Conservation (phyloP, 441 rosid species). For the Gossypium davidsonii region DNA sequence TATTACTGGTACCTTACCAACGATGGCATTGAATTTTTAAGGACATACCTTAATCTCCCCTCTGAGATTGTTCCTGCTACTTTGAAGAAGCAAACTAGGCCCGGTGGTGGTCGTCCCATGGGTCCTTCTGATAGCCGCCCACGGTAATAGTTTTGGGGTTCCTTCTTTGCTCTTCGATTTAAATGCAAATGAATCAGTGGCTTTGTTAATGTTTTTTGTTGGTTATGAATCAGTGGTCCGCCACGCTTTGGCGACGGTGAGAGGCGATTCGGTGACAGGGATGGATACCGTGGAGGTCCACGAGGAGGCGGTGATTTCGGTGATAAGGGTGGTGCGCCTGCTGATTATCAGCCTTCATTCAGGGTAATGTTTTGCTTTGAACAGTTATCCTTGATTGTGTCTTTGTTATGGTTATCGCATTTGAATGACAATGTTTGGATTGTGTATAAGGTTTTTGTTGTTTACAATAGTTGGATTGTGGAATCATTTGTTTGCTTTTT, state of each 20-base stretch:
- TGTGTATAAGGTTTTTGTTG: not conserved
- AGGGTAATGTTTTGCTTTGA: slow-evolving; percentile 41
- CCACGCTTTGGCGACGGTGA: slow-evolving; percentile 74
- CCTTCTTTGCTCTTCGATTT: not conserved
- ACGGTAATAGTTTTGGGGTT: slow-evolving; percentile 39
- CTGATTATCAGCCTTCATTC: slow-evolving; percentile 79
- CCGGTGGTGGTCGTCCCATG: slow-evolving; percentile 63
- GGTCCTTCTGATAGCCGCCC: slow-evolving; percentile 88
- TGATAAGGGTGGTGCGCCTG: slow-evolving; percentile 91
- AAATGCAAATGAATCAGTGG: not conserved
- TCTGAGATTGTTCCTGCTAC: slow-evolving; percentile 96
- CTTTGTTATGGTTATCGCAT: not conserved
- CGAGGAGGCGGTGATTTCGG: slow-evolving; percentile 79
- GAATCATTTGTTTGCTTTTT: not conserved
- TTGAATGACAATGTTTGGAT: not conserved
- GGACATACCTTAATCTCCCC: slow-evolving; percentile 81
- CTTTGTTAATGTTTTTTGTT: not conserved
- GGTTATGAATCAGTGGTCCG: slow-evolving; percentile 50
- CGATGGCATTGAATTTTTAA: slow-evolving; percentile 77
- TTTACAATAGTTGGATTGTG: not conserved
- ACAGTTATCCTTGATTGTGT: not conserved
- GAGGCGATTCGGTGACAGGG: slow-evolving; percentile 83
- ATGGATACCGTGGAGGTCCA: slow-evolving; percentile 84
- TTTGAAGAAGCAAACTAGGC: slow-evolving; percentile 75
- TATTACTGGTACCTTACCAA: slow-evolving; percentile 91